These are phyloP conservation scores for Eleusine coracana DNA, from an alignment of 176 grass and related monocot species.

Conservation along the genomic window DNA sequence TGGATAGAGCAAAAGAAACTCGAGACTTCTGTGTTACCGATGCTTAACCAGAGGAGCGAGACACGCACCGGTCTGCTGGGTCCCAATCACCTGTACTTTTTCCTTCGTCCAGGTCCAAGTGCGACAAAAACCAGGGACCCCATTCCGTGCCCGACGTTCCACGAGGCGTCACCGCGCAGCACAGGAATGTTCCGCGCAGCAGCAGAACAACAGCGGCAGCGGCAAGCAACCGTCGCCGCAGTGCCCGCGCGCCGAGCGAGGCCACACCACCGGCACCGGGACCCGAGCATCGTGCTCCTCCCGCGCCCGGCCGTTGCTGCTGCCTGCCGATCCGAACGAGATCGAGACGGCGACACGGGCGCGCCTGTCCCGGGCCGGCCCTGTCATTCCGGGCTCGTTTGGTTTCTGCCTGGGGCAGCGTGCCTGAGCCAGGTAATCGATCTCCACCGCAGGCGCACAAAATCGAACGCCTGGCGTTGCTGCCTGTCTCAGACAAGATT, in stretches of 20 bases:
- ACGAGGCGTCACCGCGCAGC: background rate
- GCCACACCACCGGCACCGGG: background rate
- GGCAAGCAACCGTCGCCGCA: slow-evolving; percentile 43
- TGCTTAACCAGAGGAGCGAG: background rate
- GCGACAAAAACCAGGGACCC: background rate
- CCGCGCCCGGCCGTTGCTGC: background rate
- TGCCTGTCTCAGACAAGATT: too few species aligned
- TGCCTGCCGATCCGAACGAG: background rate
- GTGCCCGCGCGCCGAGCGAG: slow-evolving; percentile 35
- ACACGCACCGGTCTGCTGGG: background rate
- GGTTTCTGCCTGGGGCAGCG: too few species aligned
- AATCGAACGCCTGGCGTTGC: too few species aligned
- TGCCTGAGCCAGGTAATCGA: too few species aligned
- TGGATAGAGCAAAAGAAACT: background rate
- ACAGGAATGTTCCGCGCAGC: slow-evolving; percentile 22
- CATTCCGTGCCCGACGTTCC: background rate
- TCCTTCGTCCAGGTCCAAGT: background rate
- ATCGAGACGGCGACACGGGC: background rate
- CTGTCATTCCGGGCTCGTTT: slow-evolving; percentile 7
- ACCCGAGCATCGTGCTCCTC: slow-evolving; percentile 48
- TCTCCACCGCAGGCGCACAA: too few species aligned
- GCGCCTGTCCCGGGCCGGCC: background rate
- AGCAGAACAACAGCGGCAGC: background rate
- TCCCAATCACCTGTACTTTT: background rate
- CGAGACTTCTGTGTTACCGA: background rate